Base-by-base conservation (phyloP, 352 stramenopile genomes). In the Sclerospora graminicola region DNA sequence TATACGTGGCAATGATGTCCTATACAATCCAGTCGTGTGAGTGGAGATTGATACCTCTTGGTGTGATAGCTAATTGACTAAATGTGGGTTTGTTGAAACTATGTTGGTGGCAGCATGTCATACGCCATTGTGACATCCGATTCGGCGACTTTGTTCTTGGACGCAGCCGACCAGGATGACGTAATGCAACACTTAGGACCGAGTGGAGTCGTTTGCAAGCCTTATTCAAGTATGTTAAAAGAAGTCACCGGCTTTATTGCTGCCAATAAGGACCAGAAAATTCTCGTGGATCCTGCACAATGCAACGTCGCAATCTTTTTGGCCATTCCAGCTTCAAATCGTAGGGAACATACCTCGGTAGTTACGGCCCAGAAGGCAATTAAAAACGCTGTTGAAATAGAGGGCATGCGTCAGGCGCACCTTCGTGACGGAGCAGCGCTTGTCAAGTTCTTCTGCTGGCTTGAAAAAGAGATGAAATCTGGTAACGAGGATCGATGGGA, bases 1-100 rank as follows among this genome's bases (percentile, higher is more conserved):
- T 68, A 83, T 99, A 21, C 85, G 96, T 18, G 96, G 94, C 45
- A 84, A 81, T 35, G 97, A 99, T 60, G 82, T 99, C 45, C 79
- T 94, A 50, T 98, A 95, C 52, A 99, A 97, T 62, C 97, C 97
- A 5, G 90, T 99, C 4, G 92, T 97, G 57, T 97, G 95, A 54
- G 85, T 84, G 5, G 4, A 15, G 35, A n/a, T 23, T 14, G 13
- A 19, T 19, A 24, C 7, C 9, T 21, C 9, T 10, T 10, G 21
- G 21, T 26, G 21, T 26, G 21, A 26, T 26, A 26, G 3, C 6
- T 26, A n/a, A 41, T 19, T 29, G 20, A 15, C 9, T 19, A 11
- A 13, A 0, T 37, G 8, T 39, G 27, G 0, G 29, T 35, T 16
- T 32, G 13, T 53, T 19, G n/a, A n/a, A n/a, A n/a, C n/a, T n/a